Evolutionary conservation across 345 rosid genomes (phyloP).

Genomic region (Melaleuca alternifolia): DNA sequence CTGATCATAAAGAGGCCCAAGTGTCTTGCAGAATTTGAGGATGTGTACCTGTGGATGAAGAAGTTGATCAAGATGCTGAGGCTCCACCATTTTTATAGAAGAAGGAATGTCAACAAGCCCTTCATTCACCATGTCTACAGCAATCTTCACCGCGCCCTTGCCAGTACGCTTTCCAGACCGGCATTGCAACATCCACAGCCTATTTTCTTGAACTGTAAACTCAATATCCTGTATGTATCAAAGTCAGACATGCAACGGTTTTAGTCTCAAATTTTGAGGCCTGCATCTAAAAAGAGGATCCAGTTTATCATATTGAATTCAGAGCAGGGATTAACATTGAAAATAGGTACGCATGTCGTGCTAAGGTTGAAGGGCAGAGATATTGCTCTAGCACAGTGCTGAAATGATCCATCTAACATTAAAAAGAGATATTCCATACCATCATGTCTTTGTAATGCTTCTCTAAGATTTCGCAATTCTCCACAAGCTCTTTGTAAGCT

Average conservation of each 20-base stretch:
- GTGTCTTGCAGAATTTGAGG: background rate
- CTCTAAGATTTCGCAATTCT: constrained; percentile 82
- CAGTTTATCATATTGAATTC: constrained; percentile 14
- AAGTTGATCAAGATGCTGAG: constrained; percentile 91
- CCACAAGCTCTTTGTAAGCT: constrained; percentile 77
- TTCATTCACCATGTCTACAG: constrained; percentile 88
- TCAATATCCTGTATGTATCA: constrained; percentile 58
- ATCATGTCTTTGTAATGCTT: constrained; percentile 93
- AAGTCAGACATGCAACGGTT: constrained; percentile 23
- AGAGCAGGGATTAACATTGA: background rate
- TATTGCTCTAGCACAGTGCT: background rate
- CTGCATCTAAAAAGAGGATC: constrained; percentile 80
- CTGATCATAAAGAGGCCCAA: background rate
- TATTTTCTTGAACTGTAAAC: constrained; percentile 93
- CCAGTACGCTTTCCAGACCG: constrained; percentile 93
- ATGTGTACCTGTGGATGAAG: constrained; percentile 81
- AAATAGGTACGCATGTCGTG: background rate
- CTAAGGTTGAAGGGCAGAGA: background rate
- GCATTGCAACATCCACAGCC: constrained; percentile 97
- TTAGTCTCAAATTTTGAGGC: constrained; percentile 63
- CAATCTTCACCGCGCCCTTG: constrained; percentile 82
- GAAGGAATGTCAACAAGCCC: constrained; percentile 58
- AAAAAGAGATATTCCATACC: constrained; percentile 23
- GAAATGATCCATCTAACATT: background rate
- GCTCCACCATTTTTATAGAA: constrained; percentile 84